phyloP scores from a whole-genome alignment of 108 stramenopile species.

The Skeletonema costatum region DNA sequence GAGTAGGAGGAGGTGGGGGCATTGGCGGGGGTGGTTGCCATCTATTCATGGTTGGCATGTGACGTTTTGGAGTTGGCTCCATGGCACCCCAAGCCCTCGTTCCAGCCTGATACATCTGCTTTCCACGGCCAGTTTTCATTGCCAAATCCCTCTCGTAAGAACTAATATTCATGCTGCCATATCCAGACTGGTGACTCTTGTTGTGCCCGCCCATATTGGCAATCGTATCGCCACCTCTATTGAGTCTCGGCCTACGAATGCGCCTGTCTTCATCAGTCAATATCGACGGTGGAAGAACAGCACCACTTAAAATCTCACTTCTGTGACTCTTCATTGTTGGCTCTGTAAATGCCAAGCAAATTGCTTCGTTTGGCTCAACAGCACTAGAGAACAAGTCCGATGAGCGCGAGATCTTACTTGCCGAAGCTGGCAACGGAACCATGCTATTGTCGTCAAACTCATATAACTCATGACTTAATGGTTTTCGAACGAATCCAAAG shows the following conservation, averaged over 20 bases:
- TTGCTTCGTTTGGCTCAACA: conserved; percentile 62
- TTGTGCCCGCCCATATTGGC: conserved; percentile 80
- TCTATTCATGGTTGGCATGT: conserved; percentile 50
- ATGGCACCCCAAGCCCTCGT: conserved; percentile 86
- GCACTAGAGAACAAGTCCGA: conserved; percentile 59
- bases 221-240: conserved; percentile 82
- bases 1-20: conserved; percentile 39
- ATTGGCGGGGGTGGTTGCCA: conserved; percentile 42
- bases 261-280: conserved; percentile 72
- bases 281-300: conserved; percentile 55
- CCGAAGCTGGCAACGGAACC: conserved; percentile 53
- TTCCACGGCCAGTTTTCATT: conserved; percentile 67
- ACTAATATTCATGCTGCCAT: conserved; percentile 88
- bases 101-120: conserved; percentile 85
- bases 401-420: conserved; percentile 55
- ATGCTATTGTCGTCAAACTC: conserved; percentile 57
- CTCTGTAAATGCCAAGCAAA: conserved; percentile 85
- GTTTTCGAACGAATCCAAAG: conserved; percentile 79
- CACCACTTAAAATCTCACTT: conserved; percentile 72
- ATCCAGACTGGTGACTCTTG: conserved; percentile 74
- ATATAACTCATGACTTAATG: conserved; percentile 76
- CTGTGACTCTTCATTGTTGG: conserved; percentile 73
- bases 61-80: conserved; percentile 78
- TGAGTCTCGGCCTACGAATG: conserved; percentile 79
- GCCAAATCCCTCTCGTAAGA: conserved; percentile 84